These are phyloP conservation scores for Colletotrichum gloeosporioides DNA, from an alignment of 2,329 filamentous ascomycete genomes.

Conservation along the genomic window DNA sequence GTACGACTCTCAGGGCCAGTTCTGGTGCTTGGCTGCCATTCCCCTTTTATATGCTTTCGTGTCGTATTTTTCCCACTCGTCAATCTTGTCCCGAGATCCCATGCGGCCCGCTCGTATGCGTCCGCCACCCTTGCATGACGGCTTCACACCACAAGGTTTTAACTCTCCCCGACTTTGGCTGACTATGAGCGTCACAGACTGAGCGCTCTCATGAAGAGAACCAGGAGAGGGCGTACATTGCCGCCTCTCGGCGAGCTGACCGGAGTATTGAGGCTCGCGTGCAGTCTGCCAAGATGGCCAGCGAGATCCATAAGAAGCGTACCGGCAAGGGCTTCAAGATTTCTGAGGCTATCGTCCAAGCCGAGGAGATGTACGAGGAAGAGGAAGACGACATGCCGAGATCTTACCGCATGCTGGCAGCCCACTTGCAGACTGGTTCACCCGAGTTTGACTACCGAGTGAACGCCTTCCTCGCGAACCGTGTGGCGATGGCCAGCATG, in stretches of 20 bases:
- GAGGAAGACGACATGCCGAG: slow-evolving; percentile 82
- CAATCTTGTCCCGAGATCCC: too few species aligned
- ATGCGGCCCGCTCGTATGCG: neutral
- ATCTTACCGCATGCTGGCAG: slow-evolving; percentile 67
- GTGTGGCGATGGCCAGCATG: slow-evolving; percentile 47
- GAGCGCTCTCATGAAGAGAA: slow-evolving; percentile 83
- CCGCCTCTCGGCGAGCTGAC: slow-evolving; percentile 85
- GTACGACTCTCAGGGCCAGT: slow-evolving; percentile 24
- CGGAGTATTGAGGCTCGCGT: slow-evolving; percentile 86
- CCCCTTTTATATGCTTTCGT: neutral
- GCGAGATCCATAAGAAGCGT: slow-evolving; percentile 86
- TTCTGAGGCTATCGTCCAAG: slow-evolving; percentile 76
- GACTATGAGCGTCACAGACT: slow-evolving; percentile 50
- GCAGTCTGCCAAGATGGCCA: slow-evolving; percentile 85
- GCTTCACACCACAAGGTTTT: neutral
- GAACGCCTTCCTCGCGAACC: slow-evolving; percentile 51
- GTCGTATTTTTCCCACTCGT: neutral
- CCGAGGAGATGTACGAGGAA: slow-evolving; percentile 96
- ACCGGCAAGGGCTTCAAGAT: slow-evolving; percentile 85
- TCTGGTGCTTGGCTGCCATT: neutral
- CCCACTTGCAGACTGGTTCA: slow-evolving; percentile 65
- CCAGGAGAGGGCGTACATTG: slow-evolving; percentile 89
- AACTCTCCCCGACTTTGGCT: neutral
- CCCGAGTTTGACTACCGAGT: slow-evolving; percentile 67
- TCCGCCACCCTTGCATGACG: neutral